Evolutionary conservation across 805 yeast species (phyloP).

Genomic region (Candida insectorum): DNA sequence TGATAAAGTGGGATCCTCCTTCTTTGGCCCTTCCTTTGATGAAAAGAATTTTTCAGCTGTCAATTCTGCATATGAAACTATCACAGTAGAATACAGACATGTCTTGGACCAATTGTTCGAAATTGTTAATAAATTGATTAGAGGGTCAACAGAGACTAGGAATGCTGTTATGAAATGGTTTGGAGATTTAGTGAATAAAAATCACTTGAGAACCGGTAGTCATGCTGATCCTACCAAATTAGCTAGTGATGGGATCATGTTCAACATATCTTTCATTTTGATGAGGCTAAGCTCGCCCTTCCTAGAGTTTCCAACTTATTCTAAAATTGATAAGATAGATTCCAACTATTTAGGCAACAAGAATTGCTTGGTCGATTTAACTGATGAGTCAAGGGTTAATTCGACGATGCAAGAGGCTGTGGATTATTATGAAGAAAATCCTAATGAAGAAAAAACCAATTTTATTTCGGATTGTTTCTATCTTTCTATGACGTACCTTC

Average conservation of each 20-base stretch:
- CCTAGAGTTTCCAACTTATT: slow-evolving; percentile 54
- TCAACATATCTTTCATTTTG: slow-evolving; percentile 66
- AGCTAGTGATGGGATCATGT: slow-evolving; percentile 79
- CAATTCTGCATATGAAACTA: slow-evolving; percentile 50
- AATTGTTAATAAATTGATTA: slow-evolving; percentile 68
- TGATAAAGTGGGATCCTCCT: slow-evolving; percentile 44
- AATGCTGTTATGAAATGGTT: slow-evolving; percentile 63
- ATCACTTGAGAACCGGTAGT: slow-evolving; percentile 84
- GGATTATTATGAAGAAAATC: slow-evolving; percentile 45
- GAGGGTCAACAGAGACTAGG: slow-evolving; percentile 70
- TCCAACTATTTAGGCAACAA: slow-evolving; percentile 57
- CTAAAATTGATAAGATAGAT: slow-evolving; percentile 76
- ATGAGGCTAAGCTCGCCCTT: slow-evolving; percentile 81
- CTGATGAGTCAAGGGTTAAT: slow-evolving; percentile 80
- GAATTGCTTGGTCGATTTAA: slow-evolving; percentile 54
- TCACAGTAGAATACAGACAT: slow-evolving; percentile 62
- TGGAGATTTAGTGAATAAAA: slow-evolving; percentile 69
- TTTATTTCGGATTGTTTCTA: slow-evolving; percentile 92
- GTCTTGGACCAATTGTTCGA: slow-evolving; percentile 61
- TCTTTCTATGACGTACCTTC: slow-evolving; percentile 71
- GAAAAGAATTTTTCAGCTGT: slow-evolving; percentile 19
- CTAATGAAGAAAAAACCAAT: slow-evolving; percentile 43
- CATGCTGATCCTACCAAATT: slow-evolving; percentile 67
- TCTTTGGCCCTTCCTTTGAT: slow-evolving; percentile 28
- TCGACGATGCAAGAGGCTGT: slow-evolving; percentile 71